Conservation (phyloP, 129 eudicot species). For the Escallonia rubra region DNA sequence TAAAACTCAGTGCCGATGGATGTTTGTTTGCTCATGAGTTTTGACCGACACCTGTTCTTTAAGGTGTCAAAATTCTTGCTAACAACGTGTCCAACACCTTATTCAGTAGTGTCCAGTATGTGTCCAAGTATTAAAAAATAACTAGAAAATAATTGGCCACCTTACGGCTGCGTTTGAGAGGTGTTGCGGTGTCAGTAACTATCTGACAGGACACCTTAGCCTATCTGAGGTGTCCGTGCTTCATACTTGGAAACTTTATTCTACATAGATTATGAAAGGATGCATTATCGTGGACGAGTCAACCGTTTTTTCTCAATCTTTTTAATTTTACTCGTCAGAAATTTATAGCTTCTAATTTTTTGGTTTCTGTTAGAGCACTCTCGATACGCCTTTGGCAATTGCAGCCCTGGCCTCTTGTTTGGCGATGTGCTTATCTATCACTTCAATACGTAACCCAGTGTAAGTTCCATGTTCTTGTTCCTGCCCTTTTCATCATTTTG, state of each 20-base stretch:
- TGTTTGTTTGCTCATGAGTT: too few relatives aligned
- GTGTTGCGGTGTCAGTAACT: background rate
- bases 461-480: conserved; percentile 27
- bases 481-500: too few relatives aligned
- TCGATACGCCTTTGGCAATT: conserved; percentile 68
- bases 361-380: conserved; percentile 50
- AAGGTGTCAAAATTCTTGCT: too few relatives aligned
- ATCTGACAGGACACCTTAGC: background rate
- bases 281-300: too few relatives aligned
- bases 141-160: too few relatives aligned
- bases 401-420: conserved; percentile 37
- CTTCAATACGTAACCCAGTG: conserved; percentile 35
- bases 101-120: too few relatives aligned
- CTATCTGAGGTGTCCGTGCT: background rate
- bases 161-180: too few relatives aligned
- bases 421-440: conserved; percentile 22
- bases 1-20: too few relatives aligned
- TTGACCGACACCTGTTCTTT: too few relatives aligned
- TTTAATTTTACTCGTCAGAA: background rate
- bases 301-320: background rate
- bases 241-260: background rate
- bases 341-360: background rate
- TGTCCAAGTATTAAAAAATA: too few relatives aligned
- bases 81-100: too few relatives aligned
- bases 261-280: too few relatives aligned